phyloP scores from a whole-genome alignment of 108 stramenopile genomes.

The Stephanodiscus minutulus region DNA sequence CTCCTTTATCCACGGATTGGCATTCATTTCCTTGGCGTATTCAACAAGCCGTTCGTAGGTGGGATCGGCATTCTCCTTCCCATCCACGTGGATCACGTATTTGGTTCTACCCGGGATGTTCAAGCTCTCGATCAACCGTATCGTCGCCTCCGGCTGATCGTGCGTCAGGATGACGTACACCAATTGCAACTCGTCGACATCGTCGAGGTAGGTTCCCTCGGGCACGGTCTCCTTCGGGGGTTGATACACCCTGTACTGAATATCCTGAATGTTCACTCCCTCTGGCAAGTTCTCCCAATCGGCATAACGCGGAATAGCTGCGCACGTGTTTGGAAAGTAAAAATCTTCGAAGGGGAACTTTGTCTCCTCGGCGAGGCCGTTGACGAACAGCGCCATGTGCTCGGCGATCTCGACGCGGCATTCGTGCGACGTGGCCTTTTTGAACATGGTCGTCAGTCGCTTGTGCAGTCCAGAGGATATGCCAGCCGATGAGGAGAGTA shows the following conservation, averaged over 20 bases:
- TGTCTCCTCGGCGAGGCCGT: constrained; percentile 75
- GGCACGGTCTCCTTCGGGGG: constrained; percentile 64
- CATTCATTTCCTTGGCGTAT: constrained; percentile 61
- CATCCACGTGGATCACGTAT: constrained; percentile 92
- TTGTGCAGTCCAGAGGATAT: constrained; percentile 23
- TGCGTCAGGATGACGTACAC: constrained; percentile 88
- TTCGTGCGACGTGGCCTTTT: constrained; percentile 72
- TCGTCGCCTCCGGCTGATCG: constrained; percentile 75
- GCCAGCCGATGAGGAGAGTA: constrained; percentile 25
- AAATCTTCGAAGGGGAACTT: constrained; percentile 69
- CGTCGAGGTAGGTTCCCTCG: constrained; percentile 63
- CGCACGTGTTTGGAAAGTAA: constrained; percentile 59
- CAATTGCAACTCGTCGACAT: constrained; percentile 67
- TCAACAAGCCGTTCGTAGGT: constrained; percentile 63
- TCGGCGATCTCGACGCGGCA: constrained; percentile 80
- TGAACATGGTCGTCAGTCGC: constrained; percentile 56
- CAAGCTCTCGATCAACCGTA: constrained; percentile 82
- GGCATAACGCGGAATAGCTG: constrained; percentile 43
- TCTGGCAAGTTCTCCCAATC: constrained; percentile 78
- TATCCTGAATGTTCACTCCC: constrained; percentile 53
- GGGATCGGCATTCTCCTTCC: constrained; percentile 67
- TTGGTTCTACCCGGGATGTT: constrained; percentile 59
- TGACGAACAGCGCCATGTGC: constrained; percentile 72
- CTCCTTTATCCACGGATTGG: constrained; percentile 15
- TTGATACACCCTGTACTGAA: constrained; percentile 81